Conservation (phyloP, 73 alveolate genomes). For the Paramecium sonneborni region DNA sequence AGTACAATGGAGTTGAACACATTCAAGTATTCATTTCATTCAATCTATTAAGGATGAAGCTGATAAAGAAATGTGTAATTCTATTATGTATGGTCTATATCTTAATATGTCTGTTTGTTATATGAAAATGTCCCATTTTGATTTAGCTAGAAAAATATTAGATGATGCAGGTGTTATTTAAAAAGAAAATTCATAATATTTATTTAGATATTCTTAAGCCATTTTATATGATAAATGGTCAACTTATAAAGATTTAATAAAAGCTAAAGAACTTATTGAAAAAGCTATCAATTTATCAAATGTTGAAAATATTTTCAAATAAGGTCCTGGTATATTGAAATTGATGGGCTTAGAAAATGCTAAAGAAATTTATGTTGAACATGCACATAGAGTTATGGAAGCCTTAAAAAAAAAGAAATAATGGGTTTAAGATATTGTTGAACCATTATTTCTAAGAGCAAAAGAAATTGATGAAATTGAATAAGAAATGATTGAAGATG, state of each 20-base stretch:
- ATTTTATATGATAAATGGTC: slow-evolving; percentile 57
- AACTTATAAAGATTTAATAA: slow-evolving; percentile 34
- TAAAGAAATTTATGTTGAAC: slow-evolving; percentile 63
- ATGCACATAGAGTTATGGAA: slow-evolving; percentile 55
- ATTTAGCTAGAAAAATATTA: slow-evolving; percentile 50
- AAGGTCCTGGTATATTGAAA: slow-evolving; percentile 63
- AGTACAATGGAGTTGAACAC: slow-evolving; percentile 44
- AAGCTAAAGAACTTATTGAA: slow-evolving; percentile 56
- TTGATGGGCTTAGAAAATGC: slow-evolving; percentile 60
- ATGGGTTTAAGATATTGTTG: slow-evolving; percentile 23
- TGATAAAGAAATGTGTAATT: slow-evolving; percentile 63
- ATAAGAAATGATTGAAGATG: slow-evolving; percentile 64
- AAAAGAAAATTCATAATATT: slow-evolving; percentile 58
- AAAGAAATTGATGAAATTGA: slow-evolving; percentile 66
- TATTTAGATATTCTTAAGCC: slow-evolving; percentile 63
- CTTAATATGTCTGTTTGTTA: slow-evolving; percentile 63
- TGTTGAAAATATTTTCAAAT: slow-evolving; percentile 59
- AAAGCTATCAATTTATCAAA: slow-evolving; percentile 49
- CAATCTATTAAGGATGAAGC: slow-evolving; percentile 13
- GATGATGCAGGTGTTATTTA: slow-evolving; percentile 59
- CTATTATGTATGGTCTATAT: slow-evolving; percentile 51
- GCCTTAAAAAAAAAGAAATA: slow-evolving; percentile 39
- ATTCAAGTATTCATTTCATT: neutral
- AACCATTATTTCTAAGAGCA: slow-evolving; percentile 54
- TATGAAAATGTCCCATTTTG: slow-evolving; percentile 58